These are phyloP conservation scores for Xylaria palmicola DNA, from an alignment of 495 filamentous ascomycete genomes.

Conservation along the genomic window DNA sequence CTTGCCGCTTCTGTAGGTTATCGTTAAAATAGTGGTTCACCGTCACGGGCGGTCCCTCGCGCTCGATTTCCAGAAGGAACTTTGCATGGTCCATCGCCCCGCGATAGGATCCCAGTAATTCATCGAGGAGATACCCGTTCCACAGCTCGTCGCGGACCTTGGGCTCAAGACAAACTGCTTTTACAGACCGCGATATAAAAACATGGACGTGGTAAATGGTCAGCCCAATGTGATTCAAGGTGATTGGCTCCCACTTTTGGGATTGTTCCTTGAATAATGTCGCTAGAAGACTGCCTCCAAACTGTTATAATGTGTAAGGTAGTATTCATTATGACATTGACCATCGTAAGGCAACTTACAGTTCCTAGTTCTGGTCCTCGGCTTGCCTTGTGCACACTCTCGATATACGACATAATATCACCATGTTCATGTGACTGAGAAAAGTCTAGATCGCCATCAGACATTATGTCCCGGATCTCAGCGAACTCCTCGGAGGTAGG, in stretches of 20 bases:
- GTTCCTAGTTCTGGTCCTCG: conserved; percentile 34
- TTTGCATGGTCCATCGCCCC: conserved; percentile 40
- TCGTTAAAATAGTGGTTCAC: conserved; percentile 55
- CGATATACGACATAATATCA: conserved; percentile 31
- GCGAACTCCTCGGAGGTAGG: no score
- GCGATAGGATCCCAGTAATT: conserved; percentile 45
- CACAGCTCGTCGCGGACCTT: conserved; percentile 39
- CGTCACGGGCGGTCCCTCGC: conserved; percentile 45
- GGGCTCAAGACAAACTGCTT: conserved; percentile 38
- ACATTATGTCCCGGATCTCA: no score
- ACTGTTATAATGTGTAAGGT: conserved; percentile 18
- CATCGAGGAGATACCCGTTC: conserved; percentile 39
- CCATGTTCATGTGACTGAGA: no score
- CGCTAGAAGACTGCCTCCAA: conserved; percentile 41
- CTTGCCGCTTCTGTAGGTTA: conserved; percentile 42
- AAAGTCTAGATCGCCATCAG: no score
- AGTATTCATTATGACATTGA: not conserved
- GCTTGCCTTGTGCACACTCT: conserved; percentile 22
- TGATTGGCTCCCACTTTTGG: conserved; percentile 50
- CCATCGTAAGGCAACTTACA: conserved; percentile 24
- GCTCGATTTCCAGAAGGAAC: conserved; percentile 53
- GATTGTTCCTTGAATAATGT: conserved; percentile 56
- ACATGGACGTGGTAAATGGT: conserved; percentile 45
- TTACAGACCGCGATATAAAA: conserved; percentile 45
- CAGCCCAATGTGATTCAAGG: conserved; percentile 45